These are phyloP conservation scores for Solanum chilense DNA, from an alignment of 257 asterid genomes.

Conservation along the genomic window DNA sequence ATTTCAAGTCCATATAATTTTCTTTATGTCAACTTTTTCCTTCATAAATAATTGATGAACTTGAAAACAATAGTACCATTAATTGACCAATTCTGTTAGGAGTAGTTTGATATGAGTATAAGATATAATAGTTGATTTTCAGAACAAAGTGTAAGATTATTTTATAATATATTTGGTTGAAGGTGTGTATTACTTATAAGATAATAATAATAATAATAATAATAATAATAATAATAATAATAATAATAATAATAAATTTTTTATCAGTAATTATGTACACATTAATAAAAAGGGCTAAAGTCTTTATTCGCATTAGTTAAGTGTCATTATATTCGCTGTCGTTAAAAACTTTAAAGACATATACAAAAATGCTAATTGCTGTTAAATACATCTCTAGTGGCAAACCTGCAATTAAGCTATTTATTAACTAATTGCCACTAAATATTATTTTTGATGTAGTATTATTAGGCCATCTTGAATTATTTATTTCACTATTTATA, in stretches of 20 bases:
- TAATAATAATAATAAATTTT: no score
- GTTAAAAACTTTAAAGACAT: background rate
- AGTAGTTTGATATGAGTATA: background rate
- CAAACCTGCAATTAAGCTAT: background rate
- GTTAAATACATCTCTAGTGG: no score
- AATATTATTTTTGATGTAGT: background rate
- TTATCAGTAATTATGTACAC: no score
- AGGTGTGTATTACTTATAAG: no score
- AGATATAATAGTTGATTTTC: accelerated
- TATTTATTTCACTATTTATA: no score
- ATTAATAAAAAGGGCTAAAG: no score
- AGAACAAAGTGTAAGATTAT: no score
- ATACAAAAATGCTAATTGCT: no score
- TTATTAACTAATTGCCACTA: background rate
- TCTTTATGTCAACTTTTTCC: background rate
- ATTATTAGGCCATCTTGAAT: background rate
- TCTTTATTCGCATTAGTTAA: no score
- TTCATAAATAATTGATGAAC: background rate
- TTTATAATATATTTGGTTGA: no score
- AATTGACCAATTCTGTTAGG: background rate
- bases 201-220: no score
- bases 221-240: no score
- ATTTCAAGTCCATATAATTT: background rate
- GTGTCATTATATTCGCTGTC: background rate
- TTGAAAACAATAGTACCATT: background rate